Base-by-base conservation (phyloP, 73 alveolate species). In the Blepharisma japonicum region DNA sequence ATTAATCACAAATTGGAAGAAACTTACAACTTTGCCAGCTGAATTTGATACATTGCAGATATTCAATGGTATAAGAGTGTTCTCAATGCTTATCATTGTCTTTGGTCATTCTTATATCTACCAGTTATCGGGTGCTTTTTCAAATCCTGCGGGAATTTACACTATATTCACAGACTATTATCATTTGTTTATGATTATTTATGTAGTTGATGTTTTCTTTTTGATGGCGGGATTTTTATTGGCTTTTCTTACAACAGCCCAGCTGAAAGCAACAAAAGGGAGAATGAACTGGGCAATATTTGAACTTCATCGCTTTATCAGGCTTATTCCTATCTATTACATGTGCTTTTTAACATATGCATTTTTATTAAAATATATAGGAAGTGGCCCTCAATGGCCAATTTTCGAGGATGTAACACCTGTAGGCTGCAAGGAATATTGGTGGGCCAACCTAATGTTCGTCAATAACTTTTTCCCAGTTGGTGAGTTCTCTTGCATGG, bases 1-100 rank as follows among this genome's bases (percentile, higher is more conserved):
- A 5, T 42, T 71, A 18, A 48, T 82, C 38, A 80, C 77, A 45
- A 80, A 80, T 50, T 38, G 71, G 6, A 81, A 68, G 42, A 81
- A 81, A 46, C 38, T 81, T 9, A 50, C 71, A 11, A 55, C 45
- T 45, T 61, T 61, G 14, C 72, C 70, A 25, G 5, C 20, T 27
- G 72, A 42, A 18, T 61, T 9, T 18, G 74, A 61, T 4, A n/a
- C 14, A 14, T 53, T 61, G 14, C 74, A 61, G 11, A 11, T 61
- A 14, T 23, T 61, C 46, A 61, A 61, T 23, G 74, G 74, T 61
- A 4, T 61, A 2, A 14, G 74, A 23, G 74, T 61, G 74, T 51
- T 51, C 21, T 51, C 66, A 51, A 51, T 51, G 66, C 27, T 51
- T 11, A 14, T 51, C 21, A 14, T 51, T 4, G n/a, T 18, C 27